Base-by-base conservation (phyloP, 1,284 basidiomycete species). In the Cutaneotrichosporon cutaneum region DNA sequence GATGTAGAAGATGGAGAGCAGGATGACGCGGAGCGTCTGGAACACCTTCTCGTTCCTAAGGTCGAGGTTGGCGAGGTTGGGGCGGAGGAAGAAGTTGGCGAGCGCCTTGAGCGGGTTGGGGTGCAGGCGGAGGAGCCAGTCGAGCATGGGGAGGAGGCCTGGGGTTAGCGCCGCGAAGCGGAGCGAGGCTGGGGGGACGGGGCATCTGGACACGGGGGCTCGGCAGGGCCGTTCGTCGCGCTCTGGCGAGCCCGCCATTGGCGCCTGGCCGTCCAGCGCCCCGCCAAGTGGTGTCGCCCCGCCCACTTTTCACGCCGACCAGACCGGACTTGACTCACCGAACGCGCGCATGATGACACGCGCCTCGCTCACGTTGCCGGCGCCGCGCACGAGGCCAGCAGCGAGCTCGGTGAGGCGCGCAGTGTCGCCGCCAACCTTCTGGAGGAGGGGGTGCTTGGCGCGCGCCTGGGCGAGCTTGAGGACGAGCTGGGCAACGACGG, bases 291-390 rank as follows among this genome's bases (percentile, higher is more conserved):
- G 24, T n/a, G 16, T 42, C 39, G 26, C 52, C 21, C 18, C 30
- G 16, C 32, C 44, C 44, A 32, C 57, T 18, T 42, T 42, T 42
- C 39, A 47, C 24, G 22, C 45, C 45, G 39, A 39, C 48, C 39
- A 42, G 39, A 42, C 39, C 39, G 39, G 39, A 42, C 4, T 1
- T 4, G 39, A n/a, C 77, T 64, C 54, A 78, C 78, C 78, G 50
- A 77, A 73, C 27, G 73, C 61, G 21, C 78, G 60, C 72, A 78
- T 78, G 65, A 78, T 67, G 18, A 75, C 72, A 62, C 78, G 63
- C 2, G 78, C 76, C 60, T 78, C 76, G 22, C 69, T 68, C 7
- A 78, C 64, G 56, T 70, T 66, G 24, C 61, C 70, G 13, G 69
- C 74, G 2, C 71, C 69, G 22, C 63, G 70, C 0, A 62, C 69